Percentiles rank a stretch among this genome's conserved stretches.
phyloP scores from a whole-genome alignment of 2,329 filamentous ascomycete genomes.

The Graphilbum fragrans region DNA sequence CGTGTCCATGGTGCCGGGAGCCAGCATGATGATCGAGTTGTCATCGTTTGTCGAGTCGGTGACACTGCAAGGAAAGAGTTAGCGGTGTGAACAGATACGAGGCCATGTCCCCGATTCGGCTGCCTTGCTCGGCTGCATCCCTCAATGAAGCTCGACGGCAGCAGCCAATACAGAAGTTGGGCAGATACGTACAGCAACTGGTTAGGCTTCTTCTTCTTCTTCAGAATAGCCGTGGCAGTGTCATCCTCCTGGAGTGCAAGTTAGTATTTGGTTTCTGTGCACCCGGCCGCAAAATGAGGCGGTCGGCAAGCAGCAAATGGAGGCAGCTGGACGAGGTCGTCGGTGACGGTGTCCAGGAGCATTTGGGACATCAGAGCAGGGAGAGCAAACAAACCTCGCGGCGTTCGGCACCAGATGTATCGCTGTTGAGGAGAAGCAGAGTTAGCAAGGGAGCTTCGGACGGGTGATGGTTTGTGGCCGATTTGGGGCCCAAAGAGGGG shows the following conservation, averaged over 20 bases:
- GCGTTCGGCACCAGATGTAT: constrained; percentile 77
- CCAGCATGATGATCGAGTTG: constrained; percentile 97
- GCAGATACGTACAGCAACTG: constrained; percentile 78
- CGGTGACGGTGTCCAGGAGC: too few species aligned
- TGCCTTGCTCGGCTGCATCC: too few species aligned
- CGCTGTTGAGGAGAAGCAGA: constrained; percentile 38
- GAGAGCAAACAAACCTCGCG: constrained; percentile 53
- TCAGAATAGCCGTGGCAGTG: constrained; percentile 88
- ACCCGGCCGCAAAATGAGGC: too few species aligned
- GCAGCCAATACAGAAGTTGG: too few species aligned
- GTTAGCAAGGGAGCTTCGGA: constrained; percentile 21
- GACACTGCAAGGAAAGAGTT: constrained; percentile 46
- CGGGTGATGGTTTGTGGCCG: neutral
- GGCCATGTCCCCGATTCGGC: too few species aligned
- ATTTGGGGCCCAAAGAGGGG: neutral
- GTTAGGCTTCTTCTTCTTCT: constrained; percentile 99
- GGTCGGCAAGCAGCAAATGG: neutral
- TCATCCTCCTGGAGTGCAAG: constrained; percentile 67
- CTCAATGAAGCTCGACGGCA: too few species aligned
- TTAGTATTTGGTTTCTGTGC: neutral
- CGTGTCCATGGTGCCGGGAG: constrained; percentile 97
- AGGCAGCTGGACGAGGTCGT: too few species aligned
- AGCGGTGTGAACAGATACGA: constrained; percentile 10
- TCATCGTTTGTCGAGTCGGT: constrained; percentile 99
- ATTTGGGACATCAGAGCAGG: neutral